Percentiles rank a stretch among this genome's conserved stretches.
These are phyloP conservation scores for Crithidia fasciculata DNA, from an alignment of 208 protist genomes.

Conservation along the genomic window DNA sequence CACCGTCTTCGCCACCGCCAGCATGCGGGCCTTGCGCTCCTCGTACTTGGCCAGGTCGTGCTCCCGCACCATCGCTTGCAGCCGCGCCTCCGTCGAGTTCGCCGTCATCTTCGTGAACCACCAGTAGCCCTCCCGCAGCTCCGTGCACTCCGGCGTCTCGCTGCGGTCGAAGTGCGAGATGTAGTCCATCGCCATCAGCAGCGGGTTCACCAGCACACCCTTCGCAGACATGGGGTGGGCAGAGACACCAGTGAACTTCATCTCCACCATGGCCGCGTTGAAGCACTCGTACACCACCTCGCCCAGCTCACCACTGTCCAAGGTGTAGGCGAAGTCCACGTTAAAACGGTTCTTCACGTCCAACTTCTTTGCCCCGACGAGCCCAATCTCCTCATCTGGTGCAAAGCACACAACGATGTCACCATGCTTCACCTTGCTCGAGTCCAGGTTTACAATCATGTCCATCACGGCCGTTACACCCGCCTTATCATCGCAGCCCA, in stretches of 20 bases:
- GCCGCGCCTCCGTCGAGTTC: constrained; percentile 47
- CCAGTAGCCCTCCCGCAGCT: constrained; percentile 79
- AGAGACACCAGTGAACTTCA: constrained; percentile 76
- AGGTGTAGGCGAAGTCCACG: constrained; percentile 86
- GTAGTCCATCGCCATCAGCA: constrained; percentile 85
- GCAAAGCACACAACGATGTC: constrained; percentile 86
- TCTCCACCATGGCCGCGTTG: constrained; percentile 64
- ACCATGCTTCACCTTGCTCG: constrained; percentile 53
- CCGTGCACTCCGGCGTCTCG: constrained; percentile 83
- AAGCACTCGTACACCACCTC: constrained; percentile 90
- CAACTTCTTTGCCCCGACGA: constrained; percentile 82
- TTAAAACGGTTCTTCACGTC: constrained; percentile 76
- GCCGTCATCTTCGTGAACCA: constrained; percentile 78
- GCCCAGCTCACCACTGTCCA: constrained; percentile 86
- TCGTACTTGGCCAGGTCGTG: constrained; percentile 62
- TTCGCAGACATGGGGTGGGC: constrained; percentile 90
- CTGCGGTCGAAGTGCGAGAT: constrained; percentile 66
- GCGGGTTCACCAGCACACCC: constrained; percentile 85
- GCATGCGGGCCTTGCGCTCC: constrained; percentile 56
- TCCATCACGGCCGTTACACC: constrained; percentile 80
- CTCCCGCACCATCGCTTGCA: constrained; percentile 77
- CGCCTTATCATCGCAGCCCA: constrained; percentile 89
- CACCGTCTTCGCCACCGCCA: constrained; percentile 53
- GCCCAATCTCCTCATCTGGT: constrained; percentile 87
- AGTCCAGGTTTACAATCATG: constrained; percentile 70